Conservation (phyloP, 2,329 filamentous ascomycete species). For the Mycocentrospora acerina region DNA sequence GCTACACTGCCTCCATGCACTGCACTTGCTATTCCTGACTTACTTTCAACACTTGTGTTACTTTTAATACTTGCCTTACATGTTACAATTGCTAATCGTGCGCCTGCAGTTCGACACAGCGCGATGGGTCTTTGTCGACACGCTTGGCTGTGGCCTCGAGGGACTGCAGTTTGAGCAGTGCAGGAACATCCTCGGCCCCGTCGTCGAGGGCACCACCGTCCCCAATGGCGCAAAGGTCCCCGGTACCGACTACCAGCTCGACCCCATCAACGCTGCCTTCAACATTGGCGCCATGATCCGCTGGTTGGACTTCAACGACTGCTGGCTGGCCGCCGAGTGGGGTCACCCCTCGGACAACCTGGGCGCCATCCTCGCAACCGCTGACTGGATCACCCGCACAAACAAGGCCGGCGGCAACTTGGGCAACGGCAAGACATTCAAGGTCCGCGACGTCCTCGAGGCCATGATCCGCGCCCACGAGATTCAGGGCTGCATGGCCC, state of each 20-base stretch:
- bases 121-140: constrained; percentile 94
- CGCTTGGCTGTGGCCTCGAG: constrained; percentile 93
- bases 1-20: too few relatives aligned
- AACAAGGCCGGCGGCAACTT: constrained; percentile 80
- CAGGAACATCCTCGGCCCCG: constrained; percentile 87
- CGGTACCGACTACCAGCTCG: constrained; percentile 90
- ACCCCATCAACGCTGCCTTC: constrained; percentile 94
- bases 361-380: constrained; percentile 92
- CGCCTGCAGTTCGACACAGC: constrained; percentile 80
- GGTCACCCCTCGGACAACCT: constrained; percentile 98
- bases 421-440: constrained; percentile 75
- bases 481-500: constrained; percentile 93
- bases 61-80: too few relatives aligned
- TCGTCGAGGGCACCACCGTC: constrained; percentile 86
- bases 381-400: constrained; percentile 96
- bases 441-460: constrained; percentile 87
- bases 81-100: constrained; percentile 20
- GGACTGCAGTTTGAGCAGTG: constrained; percentile 95
- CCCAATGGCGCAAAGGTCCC: constrained; percentile 90
- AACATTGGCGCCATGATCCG: constrained; percentile 99
- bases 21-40: too few relatives aligned
- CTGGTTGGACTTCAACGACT: constrained; percentile 99
- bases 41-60: too few relatives aligned
- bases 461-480: constrained; percentile 99
- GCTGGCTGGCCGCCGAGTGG: constrained; percentile 99